A percentile compares a stretch with the other conserved stretches of the same genome.
Conservation (phyloP, 2,329 filamentous ascomycete genomes). For the Colletotrichum agaves region DNA sequence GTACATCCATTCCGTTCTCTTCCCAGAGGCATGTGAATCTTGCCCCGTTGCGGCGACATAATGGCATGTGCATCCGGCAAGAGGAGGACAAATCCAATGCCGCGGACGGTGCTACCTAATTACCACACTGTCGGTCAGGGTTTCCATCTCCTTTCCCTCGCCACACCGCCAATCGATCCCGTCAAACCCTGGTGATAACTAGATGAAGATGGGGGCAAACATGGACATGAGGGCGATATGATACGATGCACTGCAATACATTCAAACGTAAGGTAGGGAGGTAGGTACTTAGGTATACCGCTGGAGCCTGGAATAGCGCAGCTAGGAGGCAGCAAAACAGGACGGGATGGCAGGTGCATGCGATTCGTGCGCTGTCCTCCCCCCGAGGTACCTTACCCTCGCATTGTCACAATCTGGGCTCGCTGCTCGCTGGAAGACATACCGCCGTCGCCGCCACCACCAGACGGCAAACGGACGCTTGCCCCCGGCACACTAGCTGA, state of each 20-base stretch:
- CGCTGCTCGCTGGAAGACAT: slow-evolving; percentile 5
- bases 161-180: slow-evolving; percentile 29
- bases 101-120: not conserved
- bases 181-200: not conserved
- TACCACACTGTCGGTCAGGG: not conserved
- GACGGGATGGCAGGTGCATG: slow-evolving; percentile 13
- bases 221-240: not conserved
- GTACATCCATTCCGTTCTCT: not conserved
- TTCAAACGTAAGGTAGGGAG: not conserved
- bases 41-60: not conserved
- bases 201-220: not conserved
- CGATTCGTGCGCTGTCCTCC: not conserved
- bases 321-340: not conserved
- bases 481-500: not conserved
- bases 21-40: slow-evolving; percentile 6
- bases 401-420: slow-evolving; percentile 7
- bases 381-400: not conserved
- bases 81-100: not conserved
- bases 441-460: slow-evolving; percentile 7
- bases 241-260: slow-evolving; percentile 12
- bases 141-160: not conserved
- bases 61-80: slow-evolving; percentile 2
- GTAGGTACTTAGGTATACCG: not conserved
- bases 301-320: not conserved
- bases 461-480: slow-evolving; percentile 1